These are phyloP conservation scores for Fusarium decemcellulare DNA, from an alignment of 2,329 filamentous ascomycete genomes.

Conservation along the genomic window DNA sequence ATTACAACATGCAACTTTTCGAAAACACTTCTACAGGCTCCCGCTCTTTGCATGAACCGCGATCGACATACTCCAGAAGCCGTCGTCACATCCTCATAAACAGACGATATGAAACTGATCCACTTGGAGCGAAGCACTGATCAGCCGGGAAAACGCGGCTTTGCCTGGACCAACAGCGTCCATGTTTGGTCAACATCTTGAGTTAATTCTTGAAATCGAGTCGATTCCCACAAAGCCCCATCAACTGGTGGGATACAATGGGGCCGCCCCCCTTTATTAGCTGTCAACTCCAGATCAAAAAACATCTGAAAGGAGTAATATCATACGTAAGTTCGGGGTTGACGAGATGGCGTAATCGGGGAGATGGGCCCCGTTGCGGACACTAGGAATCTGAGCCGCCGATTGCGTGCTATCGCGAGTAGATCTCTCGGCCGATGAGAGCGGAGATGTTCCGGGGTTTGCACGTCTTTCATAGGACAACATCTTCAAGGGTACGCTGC, in stretches of 20 bases:
- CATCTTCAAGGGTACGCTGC: not conserved
- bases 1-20: not conserved
- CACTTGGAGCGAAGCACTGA: not conserved
- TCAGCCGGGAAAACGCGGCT: not conserved
- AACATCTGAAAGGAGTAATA: not conserved
- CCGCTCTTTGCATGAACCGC: not conserved
- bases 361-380: not conserved
- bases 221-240: not conserved
- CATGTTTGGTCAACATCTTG: not conserved
- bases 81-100: not conserved
- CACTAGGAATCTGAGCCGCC: slow-evolving; percentile 6
- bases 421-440: slow-evolving; percentile 5
- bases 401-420: not conserved
- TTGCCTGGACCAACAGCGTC: not conserved
- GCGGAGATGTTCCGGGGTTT: slow-evolving; percentile 4
- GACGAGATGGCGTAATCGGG: not conserved
- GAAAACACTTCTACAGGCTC: not conserved
- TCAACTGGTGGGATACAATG: slow-evolving; percentile 1
- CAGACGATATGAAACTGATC: not conserved
- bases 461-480: not conserved
- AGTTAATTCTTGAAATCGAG: not conserved
- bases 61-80: slow-evolving; percentile 1
- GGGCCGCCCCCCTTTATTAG: not conserved
- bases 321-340: not conserved
- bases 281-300: not conserved